Evolutionary conservation across 192 early-diverging fungal species (phyloP).

Genomic region (Coemansia sp.): DNA sequence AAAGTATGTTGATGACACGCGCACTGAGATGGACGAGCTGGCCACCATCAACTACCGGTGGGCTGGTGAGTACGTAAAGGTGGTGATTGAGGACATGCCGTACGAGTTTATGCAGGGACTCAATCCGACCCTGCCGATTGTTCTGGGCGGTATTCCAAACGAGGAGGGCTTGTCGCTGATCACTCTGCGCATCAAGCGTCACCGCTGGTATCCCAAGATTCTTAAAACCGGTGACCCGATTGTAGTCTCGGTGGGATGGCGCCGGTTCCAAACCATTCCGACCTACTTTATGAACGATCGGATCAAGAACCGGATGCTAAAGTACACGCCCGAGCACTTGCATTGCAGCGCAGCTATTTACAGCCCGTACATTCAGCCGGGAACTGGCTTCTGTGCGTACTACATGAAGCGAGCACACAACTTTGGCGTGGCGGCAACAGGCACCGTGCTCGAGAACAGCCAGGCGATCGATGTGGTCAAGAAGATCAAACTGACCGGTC

Average conservation of each 20-base stretch:
- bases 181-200: constrained; percentile 94
- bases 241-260: constrained; percentile 97
- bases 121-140: constrained; percentile 84
- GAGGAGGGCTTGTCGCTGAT: constrained; percentile 96
- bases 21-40: constrained; percentile 83
- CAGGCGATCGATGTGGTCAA: constrained; percentile 95
- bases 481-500: constrained; percentile 97
- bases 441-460: constrained; percentile 91
- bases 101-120: constrained; percentile 94
- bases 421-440: constrained; percentile 97
- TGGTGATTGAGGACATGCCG: constrained; percentile 87
- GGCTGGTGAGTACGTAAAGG: constrained; percentile 90
- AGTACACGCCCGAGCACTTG: constrained; percentile 99
- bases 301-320: constrained; percentile 94
- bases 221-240: constrained; percentile 98
- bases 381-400: constrained; percentile 92
- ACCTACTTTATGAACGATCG: constrained; percentile 91
- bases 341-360: constrained; percentile 96
- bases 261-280: constrained; percentile 95
- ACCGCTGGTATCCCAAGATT: constrained; percentile 94
- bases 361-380: constrained; percentile 93
- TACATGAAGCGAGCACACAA: constrained; percentile 64
- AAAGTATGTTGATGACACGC: constrained; percentile 79
- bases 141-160: constrained; percentile 82
- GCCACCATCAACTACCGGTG: constrained; percentile 89